Conservation (phyloP, 305 asterid genomes). For the Solanum hybrid region DNA sequence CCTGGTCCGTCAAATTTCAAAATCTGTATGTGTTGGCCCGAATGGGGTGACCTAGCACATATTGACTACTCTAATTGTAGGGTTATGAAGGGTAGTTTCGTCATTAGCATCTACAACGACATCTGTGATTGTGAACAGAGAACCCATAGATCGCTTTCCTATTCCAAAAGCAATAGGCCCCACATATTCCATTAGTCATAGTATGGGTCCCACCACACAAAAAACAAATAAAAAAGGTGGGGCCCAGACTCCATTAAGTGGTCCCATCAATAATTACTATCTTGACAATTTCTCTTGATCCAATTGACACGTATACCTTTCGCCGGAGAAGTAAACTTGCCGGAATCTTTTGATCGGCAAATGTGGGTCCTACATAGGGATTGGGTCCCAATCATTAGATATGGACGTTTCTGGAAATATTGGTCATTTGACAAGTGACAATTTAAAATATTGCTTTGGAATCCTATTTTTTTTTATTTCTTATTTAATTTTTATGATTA, state of each 20-base stretch:
- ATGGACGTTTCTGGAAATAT: conserved; percentile 34
- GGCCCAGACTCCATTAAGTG: conserved; percentile 13
- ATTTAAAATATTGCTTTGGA: conserved; percentile 13
- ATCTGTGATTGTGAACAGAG: neutral
- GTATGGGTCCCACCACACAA: conserved; percentile 3
- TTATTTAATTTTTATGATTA: too few species aligned
- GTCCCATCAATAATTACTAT: conserved; percentile 10
- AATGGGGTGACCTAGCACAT: too few species aligned
- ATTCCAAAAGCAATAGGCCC: conserved; percentile 18
- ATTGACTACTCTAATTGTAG: neutral
- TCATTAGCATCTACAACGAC: neutral
- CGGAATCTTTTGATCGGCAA: conserved; percentile 36
- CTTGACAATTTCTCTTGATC: neutral
- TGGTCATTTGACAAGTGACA: conserved; percentile 41
- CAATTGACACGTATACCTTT: conserved; percentile 17
- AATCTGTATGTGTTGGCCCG: too few species aligned
- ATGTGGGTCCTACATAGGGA: conserved; percentile 21
- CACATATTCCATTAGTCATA: conserved; percentile 29
- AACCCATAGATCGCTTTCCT: conserved; percentile 13
- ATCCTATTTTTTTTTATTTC: neutral
- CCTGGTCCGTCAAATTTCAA: too few species aligned
- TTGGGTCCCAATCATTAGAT: conserved; percentile 46
- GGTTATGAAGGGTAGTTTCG: neutral
- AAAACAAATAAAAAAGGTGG: conserved; percentile 10
- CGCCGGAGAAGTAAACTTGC: conserved; percentile 13